These are phyloP conservation scores for Fusarium pilosicola DNA, from an alignment of 2,329 filamentous ascomycete genomes.

Conservation along the genomic window DNA sequence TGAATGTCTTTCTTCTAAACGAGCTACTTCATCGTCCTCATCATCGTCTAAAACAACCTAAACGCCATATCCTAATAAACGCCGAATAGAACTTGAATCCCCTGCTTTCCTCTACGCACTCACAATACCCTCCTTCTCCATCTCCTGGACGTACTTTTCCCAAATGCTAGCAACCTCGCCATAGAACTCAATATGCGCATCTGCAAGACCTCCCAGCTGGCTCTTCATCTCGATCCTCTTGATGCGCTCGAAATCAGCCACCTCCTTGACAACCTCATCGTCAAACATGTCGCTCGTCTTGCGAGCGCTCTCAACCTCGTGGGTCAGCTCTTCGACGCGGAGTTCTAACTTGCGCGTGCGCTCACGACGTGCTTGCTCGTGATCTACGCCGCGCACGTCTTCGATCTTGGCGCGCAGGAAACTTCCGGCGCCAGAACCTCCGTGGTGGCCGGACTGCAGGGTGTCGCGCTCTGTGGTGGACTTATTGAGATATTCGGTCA, in stretches of 20 bases:
- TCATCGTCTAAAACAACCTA: conserved; percentile 12
- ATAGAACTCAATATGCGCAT: conserved; percentile 90
- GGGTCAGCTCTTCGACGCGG: conserved; percentile 89
- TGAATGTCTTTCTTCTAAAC: conserved; percentile 4
- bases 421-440: conserved; percentile 76
- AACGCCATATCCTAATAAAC: conserved; percentile 40
- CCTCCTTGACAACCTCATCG: conserved; percentile 93
- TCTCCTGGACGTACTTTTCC: conserved; percentile 89
- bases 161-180: conserved; percentile 81
- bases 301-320: conserved; percentile 88
- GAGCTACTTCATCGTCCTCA: conserved; percentile 7
- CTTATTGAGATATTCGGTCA: conserved; percentile 95
- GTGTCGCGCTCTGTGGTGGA: conserved; percentile 86
- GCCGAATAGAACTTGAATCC: background rate
- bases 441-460: conserved; percentile 70
- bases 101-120: conserved; percentile 2
- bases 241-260: conserved; percentile 94
- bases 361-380: conserved; percentile 89
- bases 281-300: conserved; percentile 92
- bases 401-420: conserved; percentile 96
- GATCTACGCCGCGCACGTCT: conserved; percentile 95
- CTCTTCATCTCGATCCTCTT: conserved; percentile 92
- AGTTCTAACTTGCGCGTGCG: conserved; percentile 90
- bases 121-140: conserved; percentile 72
- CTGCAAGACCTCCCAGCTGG: conserved; percentile 83